Base-by-base conservation (phyloP, 768 basidiomycete genomes). In the Cantharellus cinnabarinus region DNA sequence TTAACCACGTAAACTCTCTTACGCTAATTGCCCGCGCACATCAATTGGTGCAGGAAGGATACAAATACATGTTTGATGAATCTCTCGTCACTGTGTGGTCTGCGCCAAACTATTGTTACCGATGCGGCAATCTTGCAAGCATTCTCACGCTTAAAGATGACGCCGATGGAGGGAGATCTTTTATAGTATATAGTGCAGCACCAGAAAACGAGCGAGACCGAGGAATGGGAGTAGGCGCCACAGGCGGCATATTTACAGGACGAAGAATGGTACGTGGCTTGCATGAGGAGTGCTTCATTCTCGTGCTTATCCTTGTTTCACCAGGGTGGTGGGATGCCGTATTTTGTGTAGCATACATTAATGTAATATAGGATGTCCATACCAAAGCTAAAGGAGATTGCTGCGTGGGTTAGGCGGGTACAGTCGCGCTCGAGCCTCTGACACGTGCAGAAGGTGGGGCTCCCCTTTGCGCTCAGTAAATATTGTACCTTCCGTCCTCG, bases 1-100 rank as follows among this genome's bases (percentile, higher is more conserved):
- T 98, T 76, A 93, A 89, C 64, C 89, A 94, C 68, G 81, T 89
- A 60, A 98, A 97, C 67, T 77, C 80, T 40, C 79, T 97, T 20
- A 76, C 74, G 5, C 79, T 98, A 48, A 90, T 98, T 64, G 93
- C 93, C 2, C 80, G 94, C 41, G 94, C 94, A 0, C 94, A 98
- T 69, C 94, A 98, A 67, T 81, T 98, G 20, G 94, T 97, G 1
- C 89, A 93, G 69, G 89, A 93, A 69, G 89, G 90, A 1, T 91
- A 63, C 66, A 68, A 69, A 57, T 68, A 65, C 64, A 68, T 68
- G 66, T 69, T 69, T 50, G 64, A 66, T 44, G 63, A 69, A 39
- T 59, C 58, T 41, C 64, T 94, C 20, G 89, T 91, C 7, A 94
- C 89, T 0, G 89, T 94, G 5, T 94, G 89, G 89, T 83, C 81